A percentile compares a stretch with the other conserved stretches of the same genome.
Conservation (phyloP, 2,329 filamentous ascomycete genomes). For the Rhytidhysteron rufulum region DNA sequence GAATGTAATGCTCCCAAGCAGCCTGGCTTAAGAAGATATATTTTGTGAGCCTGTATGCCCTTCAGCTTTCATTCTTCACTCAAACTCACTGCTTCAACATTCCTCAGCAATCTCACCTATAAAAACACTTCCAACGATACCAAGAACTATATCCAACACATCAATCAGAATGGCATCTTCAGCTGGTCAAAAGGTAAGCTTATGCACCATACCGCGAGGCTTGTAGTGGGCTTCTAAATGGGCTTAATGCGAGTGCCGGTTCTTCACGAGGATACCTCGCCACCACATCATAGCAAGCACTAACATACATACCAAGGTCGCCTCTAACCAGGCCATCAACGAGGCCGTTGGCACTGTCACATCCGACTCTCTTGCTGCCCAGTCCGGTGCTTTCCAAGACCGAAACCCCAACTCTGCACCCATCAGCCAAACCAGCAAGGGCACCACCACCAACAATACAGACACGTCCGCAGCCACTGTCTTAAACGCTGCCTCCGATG, state of each 20-base stretch:
- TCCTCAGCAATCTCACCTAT: too few species aligned
- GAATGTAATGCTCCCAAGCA: neutral
- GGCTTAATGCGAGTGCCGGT: too few species aligned
- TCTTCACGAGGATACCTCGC: too few species aligned
- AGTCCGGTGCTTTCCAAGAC: slow-evolving; percentile 62
- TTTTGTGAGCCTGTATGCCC: too few species aligned
- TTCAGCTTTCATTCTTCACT: too few species aligned
- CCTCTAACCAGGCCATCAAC: slow-evolving; percentile 47
- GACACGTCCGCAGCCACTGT: slow-evolving; percentile 51
- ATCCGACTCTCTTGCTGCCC: slow-evolving; percentile 70
- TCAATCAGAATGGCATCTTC: slow-evolving; percentile 9
- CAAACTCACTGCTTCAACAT: too few species aligned
- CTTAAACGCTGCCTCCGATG: slow-evolving; percentile 47
- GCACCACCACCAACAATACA: slow-evolving; percentile 55
- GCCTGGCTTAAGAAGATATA: neutral
- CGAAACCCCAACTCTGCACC: slow-evolving; percentile 55
- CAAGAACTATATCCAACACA: neutral
- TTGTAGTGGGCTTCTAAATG: too few species aligned
- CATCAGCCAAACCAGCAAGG: slow-evolving; percentile 47
- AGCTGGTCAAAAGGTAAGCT: slow-evolving; percentile 13
- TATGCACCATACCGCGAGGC: too few species aligned
- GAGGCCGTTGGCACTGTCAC: slow-evolving; percentile 64
- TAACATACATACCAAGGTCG: slow-evolving; percentile 30
- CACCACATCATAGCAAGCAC: neutral
- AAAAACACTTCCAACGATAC: too few species aligned